phyloP scores from a whole-genome alignment of 108 stramenopile species.

The Craspedostauros australis region DNA sequence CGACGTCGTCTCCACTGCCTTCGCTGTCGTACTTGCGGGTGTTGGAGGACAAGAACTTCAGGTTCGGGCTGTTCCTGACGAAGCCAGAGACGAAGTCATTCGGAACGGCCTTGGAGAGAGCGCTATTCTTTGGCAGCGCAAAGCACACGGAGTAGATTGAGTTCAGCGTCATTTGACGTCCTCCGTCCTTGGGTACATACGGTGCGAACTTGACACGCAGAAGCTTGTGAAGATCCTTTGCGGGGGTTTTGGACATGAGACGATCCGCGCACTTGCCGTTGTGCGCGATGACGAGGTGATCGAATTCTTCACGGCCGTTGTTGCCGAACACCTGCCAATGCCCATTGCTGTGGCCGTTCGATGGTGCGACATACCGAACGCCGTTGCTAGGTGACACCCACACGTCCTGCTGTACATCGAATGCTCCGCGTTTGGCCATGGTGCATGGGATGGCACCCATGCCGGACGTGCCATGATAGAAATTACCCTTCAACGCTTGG shows the following conservation, averaged over 20 bases:
- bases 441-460: constrained; percentile 48
- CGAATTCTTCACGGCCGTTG: constrained; percentile 51
- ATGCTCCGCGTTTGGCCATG: constrained; percentile 26
- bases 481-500: constrained; percentile 7
- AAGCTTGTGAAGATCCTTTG: constrained; percentile 54
- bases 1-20: constrained; percentile 18
- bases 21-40: constrained; percentile 45
- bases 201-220: constrained; percentile 68
- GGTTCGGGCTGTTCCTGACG: constrained; percentile 55
- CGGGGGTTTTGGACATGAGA: constrained; percentile 75
- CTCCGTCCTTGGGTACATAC: constrained; percentile 52
- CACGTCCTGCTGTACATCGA: constrained; percentile 56
- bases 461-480: constrained; percentile 57
- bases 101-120: constrained; percentile 20
- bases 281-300: constrained; percentile 73
- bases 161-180: constrained; percentile 78
- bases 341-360: constrained; percentile 1
- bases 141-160: constrained; percentile 64
- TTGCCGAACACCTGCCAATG: constrained; percentile 56
- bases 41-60: constrained; percentile 57
- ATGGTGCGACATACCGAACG: constrained; percentile 26
- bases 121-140: constrained; percentile 26
- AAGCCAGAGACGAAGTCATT: constrained; percentile 40
- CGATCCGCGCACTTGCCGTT: constrained; percentile 91
- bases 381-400: constrained; percentile 84